These are phyloP conservation scores for Colletotrichum sp. DNA, from an alignment of 2,329 filamentous ascomycete species.

Conservation along the genomic window DNA sequence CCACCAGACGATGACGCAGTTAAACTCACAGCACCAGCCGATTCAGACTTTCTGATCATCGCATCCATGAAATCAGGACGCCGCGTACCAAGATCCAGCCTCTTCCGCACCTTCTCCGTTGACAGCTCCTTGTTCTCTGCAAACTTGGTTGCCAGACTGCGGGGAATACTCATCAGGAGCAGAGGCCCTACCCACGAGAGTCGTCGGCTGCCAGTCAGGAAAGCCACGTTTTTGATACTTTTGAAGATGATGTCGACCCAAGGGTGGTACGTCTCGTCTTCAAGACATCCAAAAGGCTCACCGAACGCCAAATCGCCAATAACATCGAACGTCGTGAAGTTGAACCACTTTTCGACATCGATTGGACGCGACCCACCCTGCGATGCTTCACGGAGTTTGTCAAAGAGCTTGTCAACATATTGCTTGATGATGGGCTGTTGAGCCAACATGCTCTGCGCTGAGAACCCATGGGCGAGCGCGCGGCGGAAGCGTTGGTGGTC, in stretches of 20 bases:
- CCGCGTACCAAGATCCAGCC: neutral
- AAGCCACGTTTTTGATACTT: neutral
- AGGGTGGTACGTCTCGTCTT: slow-evolving; percentile 14
- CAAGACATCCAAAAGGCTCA: slow-evolving; percentile 23
- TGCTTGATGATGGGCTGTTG: slow-evolving; percentile 31
- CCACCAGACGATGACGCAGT: no score
- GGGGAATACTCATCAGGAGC: neutral
- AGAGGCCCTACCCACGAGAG: neutral
- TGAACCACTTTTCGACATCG: slow-evolving; percentile 23
- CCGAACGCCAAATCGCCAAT: slow-evolving; percentile 25
- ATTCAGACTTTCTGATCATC: slow-evolving; percentile 2
- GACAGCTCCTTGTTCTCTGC: neutral
- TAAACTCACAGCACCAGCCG: neutral
- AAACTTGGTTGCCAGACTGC: neutral
- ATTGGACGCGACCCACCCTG: neutral
- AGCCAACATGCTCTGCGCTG: slow-evolving; percentile 29
- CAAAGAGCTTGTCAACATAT: slow-evolving; percentile 30
- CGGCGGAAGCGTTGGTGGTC: slow-evolving; percentile 25
- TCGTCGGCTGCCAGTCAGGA: neutral
- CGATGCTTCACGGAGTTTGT: slow-evolving; percentile 13
- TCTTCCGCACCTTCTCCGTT: neutral
- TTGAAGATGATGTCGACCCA: slow-evolving; percentile 15
- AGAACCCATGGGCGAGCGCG: slow-evolving; percentile 32
- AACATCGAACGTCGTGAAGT: slow-evolving; percentile 20
- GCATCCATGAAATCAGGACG: slow-evolving; percentile 13